Conservation (phyloP, 257 asterid species). For the Nicotiana tomentosiformis region DNA sequence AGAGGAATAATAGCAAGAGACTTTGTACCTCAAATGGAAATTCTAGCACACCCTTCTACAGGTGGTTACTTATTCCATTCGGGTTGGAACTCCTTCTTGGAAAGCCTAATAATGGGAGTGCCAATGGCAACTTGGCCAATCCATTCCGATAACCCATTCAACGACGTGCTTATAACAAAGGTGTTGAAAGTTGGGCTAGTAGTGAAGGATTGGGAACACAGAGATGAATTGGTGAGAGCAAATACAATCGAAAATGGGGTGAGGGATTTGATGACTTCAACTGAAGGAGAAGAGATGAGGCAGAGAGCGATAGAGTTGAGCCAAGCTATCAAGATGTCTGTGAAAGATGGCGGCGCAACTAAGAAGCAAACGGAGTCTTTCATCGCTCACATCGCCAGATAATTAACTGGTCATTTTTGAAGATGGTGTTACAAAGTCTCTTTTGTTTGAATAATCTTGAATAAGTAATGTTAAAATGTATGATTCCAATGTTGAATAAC, state of each 20-base stretch:
- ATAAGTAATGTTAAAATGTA: too few relatives aligned
- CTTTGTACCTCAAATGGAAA: neutral
- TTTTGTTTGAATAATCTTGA: too few relatives aligned
- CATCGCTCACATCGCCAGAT: neutral
- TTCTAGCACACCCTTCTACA: conserved; percentile 2
- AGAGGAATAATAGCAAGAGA: neutral
- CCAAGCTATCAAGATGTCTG: neutral
- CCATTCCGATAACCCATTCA: conserved; percentile 2
- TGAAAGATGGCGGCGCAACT: neutral
- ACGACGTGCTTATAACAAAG: conserved; percentile 4
- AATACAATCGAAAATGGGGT: neutral
- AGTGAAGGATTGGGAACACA: neutral
- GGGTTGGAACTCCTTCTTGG: conserved; percentile 7
- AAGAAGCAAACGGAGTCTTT: neutral
- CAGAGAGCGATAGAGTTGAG: neutral
- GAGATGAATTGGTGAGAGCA: neutral
- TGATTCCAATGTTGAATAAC: too few relatives aligned
- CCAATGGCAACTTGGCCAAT: conserved; percentile 9
- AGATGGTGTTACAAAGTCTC: too few relatives aligned
- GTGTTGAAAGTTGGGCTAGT: neutral
- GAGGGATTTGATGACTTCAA: neutral
- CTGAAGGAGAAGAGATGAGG: neutral
- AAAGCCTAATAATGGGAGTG: neutral
- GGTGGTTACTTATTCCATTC: conserved; percentile 1
- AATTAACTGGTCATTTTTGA: neutral